These are phyloP conservation scores for Penstemon newberryi DNA, from an alignment of 257 asterid species.

Conservation along the genomic window DNA sequence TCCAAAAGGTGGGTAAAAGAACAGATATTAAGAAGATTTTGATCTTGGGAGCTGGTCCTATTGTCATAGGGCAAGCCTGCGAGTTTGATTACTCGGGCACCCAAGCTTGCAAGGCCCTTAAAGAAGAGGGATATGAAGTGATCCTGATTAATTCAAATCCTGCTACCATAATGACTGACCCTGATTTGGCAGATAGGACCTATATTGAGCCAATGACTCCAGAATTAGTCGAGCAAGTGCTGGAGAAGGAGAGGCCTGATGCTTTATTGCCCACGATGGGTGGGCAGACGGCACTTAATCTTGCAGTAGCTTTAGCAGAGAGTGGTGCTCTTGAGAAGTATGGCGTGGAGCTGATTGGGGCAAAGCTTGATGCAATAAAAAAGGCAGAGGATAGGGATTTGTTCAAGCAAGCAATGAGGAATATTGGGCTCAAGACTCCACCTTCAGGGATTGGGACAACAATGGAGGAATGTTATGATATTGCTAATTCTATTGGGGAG, in stretches of 20 bases:
- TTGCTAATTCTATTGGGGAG: constrained; percentile 81
- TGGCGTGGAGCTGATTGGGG: constrained; percentile 96
- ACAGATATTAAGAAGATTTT: constrained; percentile 85
- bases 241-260: constrained; percentile 92
- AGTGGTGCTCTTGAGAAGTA: constrained; percentile 92
- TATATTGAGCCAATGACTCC: constrained; percentile 99
- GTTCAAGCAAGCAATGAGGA: constrained; percentile 91
- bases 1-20: constrained; percentile 54
- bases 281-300: constrained; percentile 96
- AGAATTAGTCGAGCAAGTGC: constrained; percentile 89
- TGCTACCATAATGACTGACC: constrained; percentile 98
- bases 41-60: constrained; percentile 97
- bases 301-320: constrained; percentile 91
- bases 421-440: constrained; percentile 89
- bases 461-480: constrained; percentile 77
- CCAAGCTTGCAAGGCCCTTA: constrained; percentile 97
- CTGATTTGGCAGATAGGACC: constrained; percentile 86
- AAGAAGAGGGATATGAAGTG: constrained; percentile 95
- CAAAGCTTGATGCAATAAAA: constrained; percentile 90
- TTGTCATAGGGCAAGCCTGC: constrained; percentile 96
- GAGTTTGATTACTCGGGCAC: constrained; percentile 99
- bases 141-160: constrained; percentile 91
- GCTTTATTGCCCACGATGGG: constrained; percentile 98
- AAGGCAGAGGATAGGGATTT: constrained; percentile 97
- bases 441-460: constrained; percentile 97